Evolutionary conservation across 2,329 filamentous ascomycete genomes (phyloP), one percentile per base, ranked within the genome.

Genomic region (Colletotrichum higginsianum): DNA sequence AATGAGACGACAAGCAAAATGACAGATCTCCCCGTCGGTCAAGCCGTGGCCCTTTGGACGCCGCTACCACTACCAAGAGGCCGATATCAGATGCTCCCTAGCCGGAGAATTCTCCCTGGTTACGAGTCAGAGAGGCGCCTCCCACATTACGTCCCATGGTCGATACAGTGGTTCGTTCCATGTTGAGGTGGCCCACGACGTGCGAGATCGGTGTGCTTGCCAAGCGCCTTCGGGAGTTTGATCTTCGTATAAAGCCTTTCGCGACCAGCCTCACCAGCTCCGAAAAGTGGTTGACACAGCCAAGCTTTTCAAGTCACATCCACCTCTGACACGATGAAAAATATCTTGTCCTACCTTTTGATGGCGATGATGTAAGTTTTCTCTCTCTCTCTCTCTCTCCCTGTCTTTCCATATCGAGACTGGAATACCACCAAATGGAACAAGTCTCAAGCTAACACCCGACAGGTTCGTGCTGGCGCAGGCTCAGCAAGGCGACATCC

Each of bases 401-500:
- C 3, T 30, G 1, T 35, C 9, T 38, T 8, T 38, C 8, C 9
- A 11, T 11, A 9, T 38, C 35, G 8, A 38, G 7, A 5, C 6
- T 38, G 3, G 12, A 40, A 18, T 16, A 9, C 13, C 35, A 18
- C 30, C 13, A 21, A 12, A 40, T 11, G 4, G 35, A 3, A 11
- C 5, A 26, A 12, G 13, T 13, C 38, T 58, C 9, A 2, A 26
- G 18, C 55, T 26, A 35, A 60, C 18, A 7, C 1, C 3, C 6
- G 16, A 46, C 7, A 71, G 68, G 21, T 63, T 71, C 52, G 53
- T 38, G 18, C 40, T 71, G 52, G 68, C 50, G 23, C 58, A 68
- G 18, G 68, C 68, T n/a, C 68, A 71, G 53, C 65, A 68, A 23
- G 64, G 52, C 46, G 52, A 61, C 47, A 71, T 71, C 7, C 68